phyloP scores from a whole-genome alignment of 2,329 filamentous ascomycete genomes.

The Fulvia fulva region DNA sequence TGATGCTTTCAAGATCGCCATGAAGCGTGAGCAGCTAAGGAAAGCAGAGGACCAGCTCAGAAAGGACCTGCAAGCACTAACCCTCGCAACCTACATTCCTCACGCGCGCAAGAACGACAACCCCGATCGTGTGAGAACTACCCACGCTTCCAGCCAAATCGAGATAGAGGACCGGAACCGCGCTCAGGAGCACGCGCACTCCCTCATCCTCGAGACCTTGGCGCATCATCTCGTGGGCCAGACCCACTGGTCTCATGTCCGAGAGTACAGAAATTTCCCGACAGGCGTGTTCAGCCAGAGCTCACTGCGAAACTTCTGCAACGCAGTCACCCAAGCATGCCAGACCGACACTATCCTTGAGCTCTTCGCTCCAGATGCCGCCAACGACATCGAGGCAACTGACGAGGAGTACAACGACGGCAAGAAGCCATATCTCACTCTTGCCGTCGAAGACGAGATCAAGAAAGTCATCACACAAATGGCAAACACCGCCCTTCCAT shows the following conservation, averaged over 20 bases:
- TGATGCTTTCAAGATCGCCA: background rate
- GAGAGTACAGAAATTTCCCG: background rate
- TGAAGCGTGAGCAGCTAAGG: background rate
- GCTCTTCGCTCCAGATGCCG: constrained; percentile 1
- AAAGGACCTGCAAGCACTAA: background rate
- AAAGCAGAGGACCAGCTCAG: background rate
- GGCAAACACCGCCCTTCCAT: background rate
- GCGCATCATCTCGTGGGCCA: background rate
- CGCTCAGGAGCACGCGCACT: background rate
- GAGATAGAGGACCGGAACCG: background rate
- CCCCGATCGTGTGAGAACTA: background rate
- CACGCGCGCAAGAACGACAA: background rate
- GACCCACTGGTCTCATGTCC: background rate
- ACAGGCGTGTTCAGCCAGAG: background rate
- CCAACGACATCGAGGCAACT: background rate
- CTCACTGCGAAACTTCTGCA: constrained; percentile 4
- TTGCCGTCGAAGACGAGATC: background rate
- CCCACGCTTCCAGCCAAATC: background rate
- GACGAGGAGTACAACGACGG: background rate
- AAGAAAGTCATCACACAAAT: constrained; percentile 8
- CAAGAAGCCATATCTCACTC: background rate
- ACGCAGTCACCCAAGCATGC: background rate
- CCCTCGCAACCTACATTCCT: background rate
- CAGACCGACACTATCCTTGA: constrained; percentile 4
- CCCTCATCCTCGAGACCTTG: background rate